These are phyloP conservation scores for Trichomonascaceae sp. DNA, from an alignment of 1,139 yeast genomes.

Conservation along the genomic window DNA sequence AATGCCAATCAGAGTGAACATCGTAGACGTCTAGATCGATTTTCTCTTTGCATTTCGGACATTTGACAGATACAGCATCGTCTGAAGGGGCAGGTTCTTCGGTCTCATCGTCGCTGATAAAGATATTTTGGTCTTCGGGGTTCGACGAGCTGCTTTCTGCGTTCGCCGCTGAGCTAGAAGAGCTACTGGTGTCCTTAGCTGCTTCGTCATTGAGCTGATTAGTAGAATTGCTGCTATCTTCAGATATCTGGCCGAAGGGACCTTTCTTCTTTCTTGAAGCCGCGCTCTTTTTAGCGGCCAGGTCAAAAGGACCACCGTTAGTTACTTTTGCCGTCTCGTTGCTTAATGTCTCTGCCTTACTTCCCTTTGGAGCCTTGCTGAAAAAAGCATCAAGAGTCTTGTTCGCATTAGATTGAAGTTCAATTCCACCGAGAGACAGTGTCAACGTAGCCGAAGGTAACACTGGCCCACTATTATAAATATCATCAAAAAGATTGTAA, in stretches of 20 bases:
- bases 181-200: not conserved
- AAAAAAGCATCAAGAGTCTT: constrained; percentile 16
- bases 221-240: too few relatives aligned
- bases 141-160: not conserved
- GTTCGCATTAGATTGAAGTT: constrained; percentile 10
- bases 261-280: too few relatives aligned
- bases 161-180: too few relatives aligned
- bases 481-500: constrained; percentile 22
- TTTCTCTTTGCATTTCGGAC: constrained; percentile 27
- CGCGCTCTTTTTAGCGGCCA: not conserved
- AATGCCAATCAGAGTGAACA: constrained; percentile 39
- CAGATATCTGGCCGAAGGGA: too few relatives aligned
- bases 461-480: constrained; percentile 18
- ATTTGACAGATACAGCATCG: constrained; percentile 14
- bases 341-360: too few relatives aligned
- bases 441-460: constrained; percentile 15
- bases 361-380: not conserved
- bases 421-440: constrained; percentile 15
- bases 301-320: not conserved
- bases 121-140: not conserved
- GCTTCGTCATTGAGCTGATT: not conserved
- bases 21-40: constrained; percentile 17
- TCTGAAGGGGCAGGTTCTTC: constrained; percentile 6
- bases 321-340: not conserved
- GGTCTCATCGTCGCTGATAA: constrained; percentile 6